These are phyloP conservation scores for Parascedosporium putredinis DNA, from an alignment of 2,329 filamentous ascomycete species.

Conservation along the genomic window DNA sequence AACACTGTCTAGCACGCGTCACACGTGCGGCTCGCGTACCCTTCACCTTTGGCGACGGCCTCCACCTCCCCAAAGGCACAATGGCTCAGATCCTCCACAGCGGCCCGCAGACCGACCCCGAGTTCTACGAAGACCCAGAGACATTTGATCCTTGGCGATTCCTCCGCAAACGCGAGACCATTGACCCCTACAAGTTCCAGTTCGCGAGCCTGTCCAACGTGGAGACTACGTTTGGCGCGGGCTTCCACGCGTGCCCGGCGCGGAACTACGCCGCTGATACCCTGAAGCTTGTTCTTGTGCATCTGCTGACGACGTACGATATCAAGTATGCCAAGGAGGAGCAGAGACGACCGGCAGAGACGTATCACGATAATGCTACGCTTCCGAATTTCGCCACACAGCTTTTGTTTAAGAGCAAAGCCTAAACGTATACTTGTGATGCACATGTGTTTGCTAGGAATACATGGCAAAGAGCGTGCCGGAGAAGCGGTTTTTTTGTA, in stretches of 20 bases:
- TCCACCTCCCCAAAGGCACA: slow-evolving; percentile 14
- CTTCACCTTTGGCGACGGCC: slow-evolving; percentile 12
- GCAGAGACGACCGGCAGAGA: neutral
- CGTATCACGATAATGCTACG: slow-evolving; percentile 3
- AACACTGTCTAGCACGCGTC: slow-evolving; percentile 3
- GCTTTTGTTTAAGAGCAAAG: slow-evolving; percentile 1
- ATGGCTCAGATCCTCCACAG: slow-evolving; percentile 12
- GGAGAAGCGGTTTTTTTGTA: neutral
- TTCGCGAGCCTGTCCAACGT: slow-evolving; percentile 21
- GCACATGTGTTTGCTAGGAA: neutral
- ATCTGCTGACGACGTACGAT: slow-evolving; percentile 20
- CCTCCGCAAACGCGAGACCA: slow-evolving; percentile 14
- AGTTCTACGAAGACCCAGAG: slow-evolving; percentile 14
- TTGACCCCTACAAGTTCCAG: slow-evolving; percentile 15
- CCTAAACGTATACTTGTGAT: too few species aligned
- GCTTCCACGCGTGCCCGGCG: slow-evolving; percentile 28
- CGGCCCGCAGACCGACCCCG: slow-evolving; percentile 13
- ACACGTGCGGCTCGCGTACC: slow-evolving; percentile 3
- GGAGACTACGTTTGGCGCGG: slow-evolving; percentile 25
- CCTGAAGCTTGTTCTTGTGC: slow-evolving; percentile 21
- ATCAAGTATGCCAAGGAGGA: slow-evolving; percentile 1
- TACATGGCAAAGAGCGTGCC: neutral
- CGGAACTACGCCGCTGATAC: slow-evolving; percentile 28
- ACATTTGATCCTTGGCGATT: slow-evolving; percentile 18
- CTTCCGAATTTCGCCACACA: slow-evolving; percentile 1